Evolutionary conservation across 768 basidiomycete species (phyloP), one percentile per base, ranked within the genome.

Genomic region (Sutorius australiensis): DNA sequence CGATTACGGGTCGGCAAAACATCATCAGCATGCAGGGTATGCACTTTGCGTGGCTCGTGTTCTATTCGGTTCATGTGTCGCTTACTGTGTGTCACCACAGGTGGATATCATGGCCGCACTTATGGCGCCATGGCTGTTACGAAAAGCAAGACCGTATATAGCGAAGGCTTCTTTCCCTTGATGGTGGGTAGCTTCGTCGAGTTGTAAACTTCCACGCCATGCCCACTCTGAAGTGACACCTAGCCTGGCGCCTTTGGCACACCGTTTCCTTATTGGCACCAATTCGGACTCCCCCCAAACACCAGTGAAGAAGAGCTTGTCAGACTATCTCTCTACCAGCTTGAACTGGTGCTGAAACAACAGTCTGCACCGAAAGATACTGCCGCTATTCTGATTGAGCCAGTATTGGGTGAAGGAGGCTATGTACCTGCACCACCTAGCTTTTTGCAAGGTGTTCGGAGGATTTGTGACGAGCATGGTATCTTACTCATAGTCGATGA

Each of bases 241-340:
- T 60, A 93, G 92, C 89, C 93, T 3, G 91, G 92, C 5, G 89
- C 87, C 8, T 92, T 84, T 71, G 76, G 81, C 0, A 80, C 83
- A 10, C 83, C 93, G 0, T 98, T 83, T 78, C 95, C 95, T 0
- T 98, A 86, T 76, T 97, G 93, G 92, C 94, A 95, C 67, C 89
- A 92, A 59, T 72, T 82, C 53, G 83, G 83, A 45, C 64, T 86
- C 3, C 71, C 82, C 3, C 76, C 76, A 3, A 70, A 73, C 36
- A 84, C 87, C 0, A 72, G 82, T 9, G 72, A 79, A 48, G 73
- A 78, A 14, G 77, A 80, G 38, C 77, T 92, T 14, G 77, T 86
- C 46, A 64, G 79, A 28, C 71, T 82, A 39, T 84, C 86, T 17
- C 77, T 93, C 14, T 85, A 87, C 69, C 90, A 95, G 67, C 78